Evolutionary conservation across 805 yeast genomes (phyloP).

Genomic region (Yamadazyma ubonensis): DNA sequence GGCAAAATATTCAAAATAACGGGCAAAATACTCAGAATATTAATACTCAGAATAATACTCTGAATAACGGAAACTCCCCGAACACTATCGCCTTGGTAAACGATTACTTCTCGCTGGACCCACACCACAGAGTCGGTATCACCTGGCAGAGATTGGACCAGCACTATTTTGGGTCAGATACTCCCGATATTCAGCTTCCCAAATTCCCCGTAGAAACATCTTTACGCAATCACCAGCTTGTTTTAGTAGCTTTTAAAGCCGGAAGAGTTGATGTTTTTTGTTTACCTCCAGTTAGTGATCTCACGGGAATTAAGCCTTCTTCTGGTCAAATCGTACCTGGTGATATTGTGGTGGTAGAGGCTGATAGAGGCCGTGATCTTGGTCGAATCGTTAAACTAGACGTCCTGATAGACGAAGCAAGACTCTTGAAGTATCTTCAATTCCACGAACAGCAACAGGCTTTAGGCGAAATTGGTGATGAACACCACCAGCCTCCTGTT

Average conservation of each 20-base stretch:
- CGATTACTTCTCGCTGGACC: conserved; percentile 38
- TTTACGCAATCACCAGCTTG: conserved; percentile 40
- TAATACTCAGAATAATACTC: too few relatives aligned
- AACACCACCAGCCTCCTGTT: conserved; percentile 36
- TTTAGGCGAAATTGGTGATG: conserved; percentile 31
- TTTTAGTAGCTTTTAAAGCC: conserved; percentile 72
- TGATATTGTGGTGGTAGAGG: conserved; percentile 78
- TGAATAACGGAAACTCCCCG: too few relatives aligned
- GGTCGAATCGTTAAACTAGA: conserved; percentile 63
- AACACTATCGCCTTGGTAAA: conserved; percentile 19
- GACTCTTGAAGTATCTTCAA: conserved; percentile 62
- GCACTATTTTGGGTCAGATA: conserved; percentile 30
- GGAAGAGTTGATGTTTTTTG: conserved; percentile 78
- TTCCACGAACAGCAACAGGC: conserved; percentile 72
- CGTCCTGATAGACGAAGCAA: conserved; percentile 64
- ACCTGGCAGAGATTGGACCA: conserved; percentile 27
- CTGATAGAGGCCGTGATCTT: conserved; percentile 77
- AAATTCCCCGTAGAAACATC: conserved; percentile 38
- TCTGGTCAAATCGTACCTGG: conserved; percentile 44
- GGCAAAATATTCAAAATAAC: too few relatives aligned
- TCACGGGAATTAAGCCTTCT: conserved; percentile 15
- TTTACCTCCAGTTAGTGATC: conserved; percentile 34
- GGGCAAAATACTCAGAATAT: too few relatives aligned
- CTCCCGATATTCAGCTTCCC: conserved; percentile 35
- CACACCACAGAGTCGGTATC: conserved; percentile 40